These are phyloP conservation scores for Eimeria necatrix DNA, from an alignment of 169 alveolate genomes.

Conservation along the genomic window DNA sequence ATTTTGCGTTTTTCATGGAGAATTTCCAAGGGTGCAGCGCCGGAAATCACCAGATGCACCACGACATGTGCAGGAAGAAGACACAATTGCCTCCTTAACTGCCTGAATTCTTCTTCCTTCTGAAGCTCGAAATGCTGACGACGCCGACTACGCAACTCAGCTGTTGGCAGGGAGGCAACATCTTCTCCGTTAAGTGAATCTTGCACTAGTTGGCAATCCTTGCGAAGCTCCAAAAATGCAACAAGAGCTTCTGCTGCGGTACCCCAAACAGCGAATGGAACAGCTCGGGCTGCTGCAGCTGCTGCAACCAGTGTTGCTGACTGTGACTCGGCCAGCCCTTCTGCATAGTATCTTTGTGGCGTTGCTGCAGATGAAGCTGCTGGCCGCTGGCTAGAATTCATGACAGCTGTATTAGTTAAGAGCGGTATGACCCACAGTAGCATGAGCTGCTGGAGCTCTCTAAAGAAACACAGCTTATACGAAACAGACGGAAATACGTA, in stretches of 20 bases:
- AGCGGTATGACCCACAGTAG: slow-evolving; percentile 48
- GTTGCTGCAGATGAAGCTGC: not conserved
- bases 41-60: slow-evolving; percentile 27
- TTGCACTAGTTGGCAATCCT: slow-evolving; percentile 21
- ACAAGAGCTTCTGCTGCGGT: slow-evolving; percentile 23
- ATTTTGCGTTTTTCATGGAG: not conserved
- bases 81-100: not conserved
- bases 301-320: slow-evolving; percentile 14
- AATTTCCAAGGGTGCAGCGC: slow-evolving; percentile 2
- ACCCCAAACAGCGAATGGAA: slow-evolving; percentile 63
- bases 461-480: slow-evolving; percentile 2
- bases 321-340: not conserved
- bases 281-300: slow-evolving; percentile 42
- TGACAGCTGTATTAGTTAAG: not conserved
- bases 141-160: slow-evolving; percentile 12
- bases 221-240: slow-evolving; percentile 27
- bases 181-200: not conserved
- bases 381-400: not conserved
- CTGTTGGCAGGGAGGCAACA: slow-evolving; percentile 29
- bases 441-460: slow-evolving; percentile 41
- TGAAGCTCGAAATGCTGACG: slow-evolving; percentile 37
- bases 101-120: not conserved
- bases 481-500: slow-evolving; percentile 35
- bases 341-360: not conserved
- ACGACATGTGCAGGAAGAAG: slow-evolving; percentile 18